Evolutionary conservation across 495 filamentous ascomycete genomes (phyloP).

Genomic region (Choiromyces venosus): DNA sequence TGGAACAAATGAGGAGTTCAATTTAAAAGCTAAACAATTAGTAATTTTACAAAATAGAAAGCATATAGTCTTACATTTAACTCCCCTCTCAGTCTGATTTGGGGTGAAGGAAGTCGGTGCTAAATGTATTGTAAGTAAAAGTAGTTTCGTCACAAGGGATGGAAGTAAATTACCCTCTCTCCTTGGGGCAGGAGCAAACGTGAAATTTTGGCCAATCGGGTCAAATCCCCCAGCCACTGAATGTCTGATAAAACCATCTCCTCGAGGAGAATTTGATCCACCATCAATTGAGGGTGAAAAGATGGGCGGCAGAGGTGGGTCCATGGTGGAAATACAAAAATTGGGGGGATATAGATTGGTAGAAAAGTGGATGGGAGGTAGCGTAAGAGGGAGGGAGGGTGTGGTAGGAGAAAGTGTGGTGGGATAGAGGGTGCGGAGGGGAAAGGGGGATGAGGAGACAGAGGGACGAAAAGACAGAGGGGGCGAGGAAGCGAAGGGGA

Average conservation of each 20-base stretch:
- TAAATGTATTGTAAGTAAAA: neutral
- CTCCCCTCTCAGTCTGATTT: neutral
- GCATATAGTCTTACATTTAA: neutral
- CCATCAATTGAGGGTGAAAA: neutral
- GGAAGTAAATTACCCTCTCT: neutral
- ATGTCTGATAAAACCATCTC: neutral
- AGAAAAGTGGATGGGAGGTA: neutral
- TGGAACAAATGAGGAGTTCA: neutral
- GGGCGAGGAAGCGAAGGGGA: neutral
- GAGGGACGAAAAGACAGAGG: neutral
- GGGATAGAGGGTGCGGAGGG: neutral
- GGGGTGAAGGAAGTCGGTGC: neutral
- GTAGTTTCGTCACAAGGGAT: neutral
- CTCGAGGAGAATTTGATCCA: neutral
- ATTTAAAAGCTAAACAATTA: neutral
- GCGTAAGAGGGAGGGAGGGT: neutral
- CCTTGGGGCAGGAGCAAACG: constrained; percentile 24
- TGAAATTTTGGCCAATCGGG: constrained; percentile 27
- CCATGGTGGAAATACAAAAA: neutral
- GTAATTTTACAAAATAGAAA: neutral
- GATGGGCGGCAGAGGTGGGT: neutral
- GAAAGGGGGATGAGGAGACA: neutral
- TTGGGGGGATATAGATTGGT: neutral
- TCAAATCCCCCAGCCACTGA: constrained; percentile 22
- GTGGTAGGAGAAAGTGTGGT: neutral